These are phyloP conservation scores for Starmerella bombi DNA, from an alignment of 805 yeast genomes.

Conservation along the genomic window DNA sequence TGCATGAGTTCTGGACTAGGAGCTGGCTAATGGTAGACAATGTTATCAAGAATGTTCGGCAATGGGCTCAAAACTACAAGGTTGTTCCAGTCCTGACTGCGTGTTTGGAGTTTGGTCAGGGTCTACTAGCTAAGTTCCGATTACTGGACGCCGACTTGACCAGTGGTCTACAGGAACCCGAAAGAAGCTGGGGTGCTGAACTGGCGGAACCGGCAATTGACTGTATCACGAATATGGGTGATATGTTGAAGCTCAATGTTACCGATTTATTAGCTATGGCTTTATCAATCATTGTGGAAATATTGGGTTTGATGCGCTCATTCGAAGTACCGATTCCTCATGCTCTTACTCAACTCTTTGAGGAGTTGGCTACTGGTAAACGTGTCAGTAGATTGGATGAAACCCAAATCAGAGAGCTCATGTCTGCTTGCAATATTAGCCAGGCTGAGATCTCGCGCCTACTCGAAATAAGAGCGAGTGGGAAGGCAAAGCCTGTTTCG, in stretches of 20 bases:
- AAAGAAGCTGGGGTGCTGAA: slow-evolving; percentile 21
- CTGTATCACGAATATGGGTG: slow-evolving; percentile 56
- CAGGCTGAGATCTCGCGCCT: slow-evolving; percentile 8
- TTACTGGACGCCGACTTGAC: slow-evolving; percentile 30
- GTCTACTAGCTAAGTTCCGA: slow-evolving; percentile 51
- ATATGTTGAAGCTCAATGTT: slow-evolving; percentile 77
- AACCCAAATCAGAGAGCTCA: slow-evolving; percentile 50
- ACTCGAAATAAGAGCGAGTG: background rate
- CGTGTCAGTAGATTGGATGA: slow-evolving; percentile 57
- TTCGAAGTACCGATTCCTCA: slow-evolving; percentile 38
- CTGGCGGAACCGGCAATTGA: slow-evolving; percentile 33
- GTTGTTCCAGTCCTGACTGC: slow-evolving; percentile 26
- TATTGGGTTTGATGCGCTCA: slow-evolving; percentile 23
- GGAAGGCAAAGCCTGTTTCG: background rate
- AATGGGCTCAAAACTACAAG: slow-evolving; percentile 68
- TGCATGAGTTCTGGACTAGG: slow-evolving; percentile 43
- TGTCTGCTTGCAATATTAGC: slow-evolving; percentile 23
- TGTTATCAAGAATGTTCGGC: slow-evolving; percentile 51
- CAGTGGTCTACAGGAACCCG: background rate
- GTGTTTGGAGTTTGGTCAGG: slow-evolving; percentile 56
- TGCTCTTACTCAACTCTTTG: slow-evolving; percentile 41
- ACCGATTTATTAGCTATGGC: slow-evolving; percentile 39
- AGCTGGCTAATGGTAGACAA: slow-evolving; percentile 63
- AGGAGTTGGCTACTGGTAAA: slow-evolving; percentile 34
- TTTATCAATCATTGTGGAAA: slow-evolving; percentile 19